A percentile compares a stretch with the other conserved stretches of the same genome.
Conservation (phyloP, 805 yeast species). For the Citeromyces matritensis region DNA sequence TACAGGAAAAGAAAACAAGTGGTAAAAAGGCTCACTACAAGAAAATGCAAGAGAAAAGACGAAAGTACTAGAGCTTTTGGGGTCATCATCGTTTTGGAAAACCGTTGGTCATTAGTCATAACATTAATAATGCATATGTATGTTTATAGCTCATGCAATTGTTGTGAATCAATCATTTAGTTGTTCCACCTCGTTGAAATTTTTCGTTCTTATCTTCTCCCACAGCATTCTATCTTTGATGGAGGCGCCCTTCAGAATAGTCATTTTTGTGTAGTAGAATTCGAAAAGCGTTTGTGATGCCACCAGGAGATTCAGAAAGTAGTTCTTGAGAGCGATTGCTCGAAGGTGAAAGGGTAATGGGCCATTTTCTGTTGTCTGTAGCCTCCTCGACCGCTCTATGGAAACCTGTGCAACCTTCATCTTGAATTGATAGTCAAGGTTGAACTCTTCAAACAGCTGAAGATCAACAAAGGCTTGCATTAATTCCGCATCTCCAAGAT, state of each 20-base stretch:
- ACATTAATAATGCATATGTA: neutral
- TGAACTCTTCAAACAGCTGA: conserved; percentile 31
- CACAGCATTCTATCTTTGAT: conserved; percentile 16
- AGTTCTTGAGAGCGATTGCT: conserved; percentile 31
- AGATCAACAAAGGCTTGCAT: conserved; percentile 22
- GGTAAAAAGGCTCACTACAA: conserved; percentile 61
- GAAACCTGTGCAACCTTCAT: conserved; percentile 32
- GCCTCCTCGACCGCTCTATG: conserved; percentile 26
- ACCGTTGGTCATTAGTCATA: no score
- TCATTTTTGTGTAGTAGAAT: conserved; percentile 23
- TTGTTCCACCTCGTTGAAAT: neutral
- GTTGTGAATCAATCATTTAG: neutral
- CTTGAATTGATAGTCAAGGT: conserved; percentile 26
- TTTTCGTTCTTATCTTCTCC: conserved; percentile 32
- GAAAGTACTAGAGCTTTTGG: conserved; percentile 17
- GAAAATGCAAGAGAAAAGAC: conserved; percentile 45
- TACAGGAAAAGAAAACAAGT: conserved; percentile 43
- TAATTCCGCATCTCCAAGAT: conserved; percentile 9
- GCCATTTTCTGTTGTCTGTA: conserved; percentile 14
- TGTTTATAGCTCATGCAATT: neutral
- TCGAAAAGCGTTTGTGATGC: conserved; percentile 40
- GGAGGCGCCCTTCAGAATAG: conserved; percentile 5
- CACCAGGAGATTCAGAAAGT: conserved; percentile 34
- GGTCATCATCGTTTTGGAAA: no score
- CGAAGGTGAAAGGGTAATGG: conserved; percentile 1